Evolutionary conservation across 805 yeast species (phyloP).

Genomic region (Candida wancherniae): DNA sequence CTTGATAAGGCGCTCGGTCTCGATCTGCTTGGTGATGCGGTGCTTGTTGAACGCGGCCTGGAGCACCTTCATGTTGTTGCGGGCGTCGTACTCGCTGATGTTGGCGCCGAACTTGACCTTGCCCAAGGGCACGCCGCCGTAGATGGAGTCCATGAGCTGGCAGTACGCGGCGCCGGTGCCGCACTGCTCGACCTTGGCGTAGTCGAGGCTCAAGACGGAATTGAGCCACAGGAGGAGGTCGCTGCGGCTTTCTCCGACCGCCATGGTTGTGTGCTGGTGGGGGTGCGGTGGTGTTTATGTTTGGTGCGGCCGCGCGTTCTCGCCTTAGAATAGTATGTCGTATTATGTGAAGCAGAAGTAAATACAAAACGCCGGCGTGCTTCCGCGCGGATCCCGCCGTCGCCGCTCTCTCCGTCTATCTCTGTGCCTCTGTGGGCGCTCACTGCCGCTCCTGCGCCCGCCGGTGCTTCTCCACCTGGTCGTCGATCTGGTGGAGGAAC

Average conservation of each 20-base stretch:
- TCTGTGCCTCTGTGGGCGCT: no score
- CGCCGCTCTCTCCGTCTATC: no score
- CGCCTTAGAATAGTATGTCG: background rate
- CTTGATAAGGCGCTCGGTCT: constrained; percentile 76
- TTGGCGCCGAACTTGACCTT: constrained; percentile 67
- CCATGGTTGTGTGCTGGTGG: constrained; percentile 8
- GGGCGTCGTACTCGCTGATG: constrained; percentile 66
- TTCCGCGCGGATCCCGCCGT: background rate
- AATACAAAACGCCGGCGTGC: background rate
- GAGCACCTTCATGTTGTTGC: constrained; percentile 77
- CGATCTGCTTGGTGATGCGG: constrained; percentile 65
- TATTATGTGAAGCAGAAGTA: background rate
- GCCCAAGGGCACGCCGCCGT: constrained; percentile 74
- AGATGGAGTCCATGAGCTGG: constrained; percentile 83
- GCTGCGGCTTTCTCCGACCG: constrained; percentile 68
- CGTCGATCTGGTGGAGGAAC: constrained; percentile 25
- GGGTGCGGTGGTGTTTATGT: no score
- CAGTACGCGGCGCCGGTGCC: constrained; percentile 96
- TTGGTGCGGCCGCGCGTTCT: background rate
- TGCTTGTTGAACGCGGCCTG: constrained; percentile 77
- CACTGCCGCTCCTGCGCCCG: constrained; percentile 9
- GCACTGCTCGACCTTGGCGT: constrained; percentile 82
- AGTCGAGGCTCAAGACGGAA: constrained; percentile 55
- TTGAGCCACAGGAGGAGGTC: constrained; percentile 87
- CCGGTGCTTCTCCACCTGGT: constrained; percentile 20